Base-by-base conservation (phyloP, 1,284 basidiomycete species). In the Rhodotorula sp. region DNA sequence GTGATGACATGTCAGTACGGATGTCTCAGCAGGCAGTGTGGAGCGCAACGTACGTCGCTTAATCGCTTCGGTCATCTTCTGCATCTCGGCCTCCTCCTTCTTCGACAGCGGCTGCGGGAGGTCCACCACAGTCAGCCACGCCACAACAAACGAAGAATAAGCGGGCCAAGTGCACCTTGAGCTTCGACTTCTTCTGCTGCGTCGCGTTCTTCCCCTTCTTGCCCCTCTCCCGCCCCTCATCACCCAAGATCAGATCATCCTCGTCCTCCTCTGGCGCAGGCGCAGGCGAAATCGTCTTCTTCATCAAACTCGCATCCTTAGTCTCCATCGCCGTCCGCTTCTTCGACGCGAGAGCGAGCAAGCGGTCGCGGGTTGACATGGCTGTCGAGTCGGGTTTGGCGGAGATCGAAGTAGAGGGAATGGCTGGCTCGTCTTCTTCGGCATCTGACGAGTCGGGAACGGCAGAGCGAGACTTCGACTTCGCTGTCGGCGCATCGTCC, bases 61-160 rank as follows among this genome's bases (percentile, higher is more conserved):
- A 1, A 68, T 34, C 1, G 56, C 44, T 1, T 68, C 71, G 0
- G 68, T 51, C 47, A 40, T 22, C 28, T 50, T 40, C 55, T 73
- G 46, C 71, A 70, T 73, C 61, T 68, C 66, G 4, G 65, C 68
- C 20, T 64, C 51, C 6, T 18, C 64, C 52, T 73, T 73, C 58
- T 68, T 70, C n/a, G 64, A 59, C 1, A 70, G 58, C 4, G 31
- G 22, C 69, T 66, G 64, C 40, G 30, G 28, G 16, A 15, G 30
- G 48, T 47, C 28, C 44, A 26, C 26, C 2, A 9, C 26, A 2
- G 20, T 34, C 10, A 11, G 46, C 20, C 28, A n/a, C 10, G 13
- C 0, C 15, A 34, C 4, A 13, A 10, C 31, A 34, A 44, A 26
- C 13, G 18, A 24, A 15, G 5, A 7, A 2, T 3, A 0, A 18